phyloP scores from a whole-genome alignment of 257 asterid species.

The Gynochthodes officinalis region DNA sequence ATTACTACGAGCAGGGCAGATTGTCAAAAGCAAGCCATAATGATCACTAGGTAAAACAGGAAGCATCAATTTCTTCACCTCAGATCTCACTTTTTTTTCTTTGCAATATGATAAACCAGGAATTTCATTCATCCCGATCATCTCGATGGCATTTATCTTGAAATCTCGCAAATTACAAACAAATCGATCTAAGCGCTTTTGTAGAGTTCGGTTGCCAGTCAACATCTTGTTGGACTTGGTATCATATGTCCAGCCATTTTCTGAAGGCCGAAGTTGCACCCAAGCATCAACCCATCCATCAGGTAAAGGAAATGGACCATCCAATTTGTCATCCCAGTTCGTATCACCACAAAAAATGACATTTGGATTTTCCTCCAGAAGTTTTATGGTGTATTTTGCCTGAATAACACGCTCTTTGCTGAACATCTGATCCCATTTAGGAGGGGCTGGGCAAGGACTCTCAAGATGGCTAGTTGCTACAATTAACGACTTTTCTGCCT shows the following conservation, averaged over 20 bases:
- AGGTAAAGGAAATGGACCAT: constrained; percentile 71
- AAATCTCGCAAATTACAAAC: constrained; percentile 66
- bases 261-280: constrained; percentile 63
- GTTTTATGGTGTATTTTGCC: constrained; percentile 69
- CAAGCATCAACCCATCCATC: constrained; percentile 91
- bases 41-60: constrained; percentile 98
- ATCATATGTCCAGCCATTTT: constrained; percentile 86
- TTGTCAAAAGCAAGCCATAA: constrained; percentile 77
- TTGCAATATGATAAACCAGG: constrained; percentile 50
- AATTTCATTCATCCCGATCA: constrained; percentile 86
- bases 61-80: constrained; percentile 55
- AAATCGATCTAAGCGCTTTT: constrained; percentile 75
- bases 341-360: constrained; percentile 89
- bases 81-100: constrained; percentile 70
- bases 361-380: constrained; percentile 52
- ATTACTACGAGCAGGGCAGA: constrained; percentile 32
- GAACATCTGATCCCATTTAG: constrained; percentile 91
- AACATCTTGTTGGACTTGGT: constrained; percentile 92
- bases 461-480: constrained; percentile 94
- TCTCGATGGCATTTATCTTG: constrained; percentile 46
- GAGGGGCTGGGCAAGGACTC: constrained; percentile 90
- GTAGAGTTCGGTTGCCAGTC: constrained; percentile 59
- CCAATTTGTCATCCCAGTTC: constrained; percentile 93
- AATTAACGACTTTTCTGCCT: constrained; percentile 38
- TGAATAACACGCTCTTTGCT: constrained; percentile 87